These are phyloP conservation scores for Trypethelium eluteriae DNA, from an alignment of 495 filamentous ascomycete species.

Conservation along the genomic window DNA sequence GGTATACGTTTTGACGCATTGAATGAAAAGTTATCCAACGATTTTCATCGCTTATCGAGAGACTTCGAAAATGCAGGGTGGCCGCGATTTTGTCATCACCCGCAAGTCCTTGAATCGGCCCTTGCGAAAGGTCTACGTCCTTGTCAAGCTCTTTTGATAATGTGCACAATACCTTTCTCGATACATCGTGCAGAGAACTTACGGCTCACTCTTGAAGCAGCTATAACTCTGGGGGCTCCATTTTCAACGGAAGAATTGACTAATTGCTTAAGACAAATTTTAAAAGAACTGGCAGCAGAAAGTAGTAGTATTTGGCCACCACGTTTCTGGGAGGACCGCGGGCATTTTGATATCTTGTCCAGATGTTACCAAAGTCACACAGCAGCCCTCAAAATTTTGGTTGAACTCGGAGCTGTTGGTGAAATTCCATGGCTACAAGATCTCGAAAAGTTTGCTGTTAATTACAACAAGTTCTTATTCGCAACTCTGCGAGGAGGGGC, in stretches of 20 bases:
- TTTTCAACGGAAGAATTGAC: not conserved
- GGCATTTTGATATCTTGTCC: not conserved
- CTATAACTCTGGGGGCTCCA: not conserved
- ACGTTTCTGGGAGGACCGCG: not conserved
- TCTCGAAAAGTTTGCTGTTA: not conserved
- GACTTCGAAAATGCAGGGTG: not conserved
- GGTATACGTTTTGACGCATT: constrained; percentile 6
- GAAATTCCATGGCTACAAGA: not conserved
- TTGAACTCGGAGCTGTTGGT: not conserved
- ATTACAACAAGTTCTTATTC: not conserved
- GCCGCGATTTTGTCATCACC: not conserved
- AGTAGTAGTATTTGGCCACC: too few relatives aligned
- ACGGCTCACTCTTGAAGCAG: not conserved
- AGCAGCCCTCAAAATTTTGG: not conserved
- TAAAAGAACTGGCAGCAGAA: not conserved
- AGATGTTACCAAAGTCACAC: not conserved
- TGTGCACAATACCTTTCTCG: not conserved
- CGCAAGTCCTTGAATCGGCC: not conserved
- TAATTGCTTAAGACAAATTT: not conserved
- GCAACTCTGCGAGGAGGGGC: not conserved
- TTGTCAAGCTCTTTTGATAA: constrained; percentile 7
- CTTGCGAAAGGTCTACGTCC: not conserved
- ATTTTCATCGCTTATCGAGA: not conserved
- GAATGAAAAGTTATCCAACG: not conserved
- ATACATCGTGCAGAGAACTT: not conserved